Percentiles rank a stretch among this genome's conserved stretches.
Evolutionary conservation across 192 early-diverging fungal genomes (phyloP).

Genomic region (Entomortierella lignicola): DNA sequence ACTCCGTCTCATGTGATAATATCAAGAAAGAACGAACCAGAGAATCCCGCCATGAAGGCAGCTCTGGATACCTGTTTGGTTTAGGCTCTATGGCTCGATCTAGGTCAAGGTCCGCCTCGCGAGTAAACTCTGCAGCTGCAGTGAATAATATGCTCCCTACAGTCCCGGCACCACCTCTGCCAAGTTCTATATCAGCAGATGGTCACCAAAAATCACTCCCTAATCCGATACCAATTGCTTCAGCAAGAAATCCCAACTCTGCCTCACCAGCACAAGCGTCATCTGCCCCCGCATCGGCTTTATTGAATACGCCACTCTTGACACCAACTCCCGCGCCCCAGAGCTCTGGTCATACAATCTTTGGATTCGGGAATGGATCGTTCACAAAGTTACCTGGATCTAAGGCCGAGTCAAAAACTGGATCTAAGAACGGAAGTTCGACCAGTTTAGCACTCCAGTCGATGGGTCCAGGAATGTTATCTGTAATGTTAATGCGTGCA

Average conservation of each 20-base stretch:
- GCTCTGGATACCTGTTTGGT: slow-evolving; percentile 33
- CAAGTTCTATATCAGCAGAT: neutral
- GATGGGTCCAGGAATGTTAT: slow-evolving; percentile 49
- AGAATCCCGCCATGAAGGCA: slow-evolving; percentile 28
- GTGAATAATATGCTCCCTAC: neutral
- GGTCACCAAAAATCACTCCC: neutral
- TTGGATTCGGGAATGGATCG: slow-evolving; percentile 38
- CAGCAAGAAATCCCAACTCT: neutral
- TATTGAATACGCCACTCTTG: neutral
- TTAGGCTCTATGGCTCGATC: slow-evolving; percentile 34
- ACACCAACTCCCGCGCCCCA: neutral
- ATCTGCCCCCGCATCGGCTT: neutral
- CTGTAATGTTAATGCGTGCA: slow-evolving; percentile 49
- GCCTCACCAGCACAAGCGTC: neutral
- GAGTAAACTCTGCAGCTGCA: slow-evolving; percentile 7
- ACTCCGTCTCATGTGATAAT: neutral
- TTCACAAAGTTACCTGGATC: slow-evolving; percentile 25
- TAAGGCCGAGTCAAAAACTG: slow-evolving; percentile 31
- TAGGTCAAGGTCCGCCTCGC: slow-evolving; percentile 28
- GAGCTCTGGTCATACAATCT: slow-evolving; percentile 24
- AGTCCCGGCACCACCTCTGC: neutral
- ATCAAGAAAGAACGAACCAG: slow-evolving; percentile 20
- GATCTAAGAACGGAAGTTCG: slow-evolving; percentile 42
- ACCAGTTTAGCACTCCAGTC: slow-evolving; percentile 38
- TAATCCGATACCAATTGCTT: neutral